Conservation (phyloP, 2,329 filamentous ascomycete species). For the Aspergillus pseudoterreus region DNA sequence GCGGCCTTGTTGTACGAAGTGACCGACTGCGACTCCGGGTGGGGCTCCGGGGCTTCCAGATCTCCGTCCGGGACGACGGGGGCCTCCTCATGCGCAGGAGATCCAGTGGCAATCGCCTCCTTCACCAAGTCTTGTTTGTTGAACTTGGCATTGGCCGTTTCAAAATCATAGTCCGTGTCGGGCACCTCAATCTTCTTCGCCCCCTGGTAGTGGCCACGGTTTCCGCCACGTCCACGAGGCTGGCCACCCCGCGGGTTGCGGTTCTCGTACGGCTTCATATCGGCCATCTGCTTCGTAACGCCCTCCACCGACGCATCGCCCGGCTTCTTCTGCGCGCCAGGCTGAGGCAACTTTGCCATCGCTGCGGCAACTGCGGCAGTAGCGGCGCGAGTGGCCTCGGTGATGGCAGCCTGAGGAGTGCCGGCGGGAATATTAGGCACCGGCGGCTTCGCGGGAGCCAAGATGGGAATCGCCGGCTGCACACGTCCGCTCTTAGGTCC, state of each 20-base stretch:
- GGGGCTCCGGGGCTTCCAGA: constrained; percentile 33
- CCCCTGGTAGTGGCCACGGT: constrained; percentile 41
- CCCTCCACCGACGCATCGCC: constrained; percentile 36
- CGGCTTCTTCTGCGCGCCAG: constrained; percentile 33
- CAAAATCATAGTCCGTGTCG: constrained; percentile 88
- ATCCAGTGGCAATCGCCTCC: constrained; percentile 77
- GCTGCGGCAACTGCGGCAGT: constrained; percentile 49
- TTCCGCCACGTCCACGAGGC: constrained; percentile 45
- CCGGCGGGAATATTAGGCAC: constrained; percentile 31
- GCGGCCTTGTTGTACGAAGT: constrained; percentile 77
- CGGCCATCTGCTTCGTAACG: constrained; percentile 43
- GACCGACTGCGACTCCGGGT: constrained; percentile 29
- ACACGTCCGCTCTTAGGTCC: constrained; percentile 42
- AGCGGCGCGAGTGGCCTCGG: constrained; percentile 48
- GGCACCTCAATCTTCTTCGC: constrained; percentile 80
- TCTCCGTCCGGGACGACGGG: constrained; percentile 41
- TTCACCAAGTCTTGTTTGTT: constrained; percentile 84
- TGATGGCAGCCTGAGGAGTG: constrained; percentile 36
- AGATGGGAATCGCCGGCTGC: constrained; percentile 45
- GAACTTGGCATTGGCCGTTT: constrained; percentile 79
- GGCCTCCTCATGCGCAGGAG: constrained; percentile 58
- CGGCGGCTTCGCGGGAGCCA: constrained; percentile 33
- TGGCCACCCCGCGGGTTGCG: constrained; percentile 38
- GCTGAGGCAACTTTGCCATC: constrained; percentile 48
- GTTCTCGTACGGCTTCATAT: constrained; percentile 43